Evolutionary conservation across 1,139 yeast genomes (phyloP), one percentile per base, ranked within the genome.

Genomic region (Suhomyces guaymorum): DNA sequence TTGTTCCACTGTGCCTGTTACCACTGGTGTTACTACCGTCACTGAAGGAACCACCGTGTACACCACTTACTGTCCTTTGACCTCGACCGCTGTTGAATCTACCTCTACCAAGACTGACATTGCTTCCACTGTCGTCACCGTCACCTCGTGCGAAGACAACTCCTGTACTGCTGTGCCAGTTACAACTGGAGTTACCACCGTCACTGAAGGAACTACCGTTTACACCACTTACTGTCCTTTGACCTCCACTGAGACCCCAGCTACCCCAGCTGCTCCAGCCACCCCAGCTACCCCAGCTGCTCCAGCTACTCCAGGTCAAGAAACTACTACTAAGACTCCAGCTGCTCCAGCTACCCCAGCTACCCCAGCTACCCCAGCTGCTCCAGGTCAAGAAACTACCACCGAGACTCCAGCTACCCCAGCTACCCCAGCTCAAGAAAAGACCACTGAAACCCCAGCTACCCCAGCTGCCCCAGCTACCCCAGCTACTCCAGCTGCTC

Each of bases 21-120:
- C 63, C 14, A 60, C 69, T 8, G 68, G 66, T 17, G 43, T 57
- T 17, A 42, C 57, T 30, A 46, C 55, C 32, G 54, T 59, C 27
- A 36, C 42, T 13, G 42, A 42, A 17, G 33, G 35, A 17, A 26
- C 37, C 26, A 51, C 54, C 19, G 30, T 41, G 14, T 42, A 41
- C 43, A 48, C 52, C 34, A 50, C 54, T 15, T 50, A 41, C 47
- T 50, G 54, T 36, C 55, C 55, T 24, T 33, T 49, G 40, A 25
- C 45, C 18, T 50, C 56, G n/a, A 17, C 19, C 19, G 19, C 5
- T 5, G 5, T 8, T 33, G 23, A 27, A 29, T 26, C 28, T 23
- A 11, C n/a, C 25, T 11, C 25, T 9, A 23, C 41, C 19, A 31
- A 49, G 16, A 32, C 41, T 23, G 41, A 32, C 25, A 33, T 43